These are phyloP conservation scores for Boletus patriciae DNA, from an alignment of 768 basidiomycete species.

Conservation along the genomic window DNA sequence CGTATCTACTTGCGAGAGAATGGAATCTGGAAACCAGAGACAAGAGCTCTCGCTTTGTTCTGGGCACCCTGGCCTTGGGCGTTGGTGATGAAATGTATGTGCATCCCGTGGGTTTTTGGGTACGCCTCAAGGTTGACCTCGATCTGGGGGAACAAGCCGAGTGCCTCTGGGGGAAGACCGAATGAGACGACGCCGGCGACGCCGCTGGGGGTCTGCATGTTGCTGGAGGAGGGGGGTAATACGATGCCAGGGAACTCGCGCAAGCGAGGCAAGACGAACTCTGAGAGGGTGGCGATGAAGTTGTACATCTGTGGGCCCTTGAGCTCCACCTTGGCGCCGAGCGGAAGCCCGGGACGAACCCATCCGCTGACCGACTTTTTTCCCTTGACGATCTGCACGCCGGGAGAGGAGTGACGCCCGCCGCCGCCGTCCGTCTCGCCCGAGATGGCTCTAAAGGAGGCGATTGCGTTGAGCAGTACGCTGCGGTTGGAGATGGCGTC, in stretches of 20 bases:
- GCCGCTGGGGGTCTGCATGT: slow-evolving; percentile 67
- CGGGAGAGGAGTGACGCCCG: slow-evolving; percentile 64
- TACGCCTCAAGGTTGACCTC: slow-evolving; percentile 93
- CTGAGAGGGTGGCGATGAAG: slow-evolving; percentile 82
- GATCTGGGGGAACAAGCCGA: slow-evolving; percentile 93
- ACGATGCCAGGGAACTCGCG: slow-evolving; percentile 86
- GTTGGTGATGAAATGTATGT: slow-evolving; percentile 92
- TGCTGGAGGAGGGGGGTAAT: slow-evolving; percentile 73
- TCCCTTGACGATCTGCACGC: slow-evolving; percentile 76
- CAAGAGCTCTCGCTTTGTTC: slow-evolving; percentile 78
- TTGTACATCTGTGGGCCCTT: slow-evolving; percentile 93
- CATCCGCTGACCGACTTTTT: slow-evolving; percentile 74
- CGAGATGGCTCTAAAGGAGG: slow-evolving; percentile 83
- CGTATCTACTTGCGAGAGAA: slow-evolving; percentile 53
- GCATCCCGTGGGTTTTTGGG: slow-evolving; percentile 84
- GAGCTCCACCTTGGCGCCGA: slow-evolving; percentile 88
- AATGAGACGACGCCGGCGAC: slow-evolving; percentile 88
- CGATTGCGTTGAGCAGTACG: slow-evolving; percentile 79
- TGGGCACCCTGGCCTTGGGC: slow-evolving; percentile 87
- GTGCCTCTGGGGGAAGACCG: slow-evolving; percentile 79
- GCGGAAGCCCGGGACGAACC: slow-evolving; percentile 79
- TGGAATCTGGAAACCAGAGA: slow-evolving; percentile 92
- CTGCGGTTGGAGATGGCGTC: slow-evolving; percentile 69
- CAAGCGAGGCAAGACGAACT: slow-evolving; percentile 93
- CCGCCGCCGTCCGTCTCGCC: slow-evolving; percentile 79